phyloP scores from a whole-genome alignment of 495 filamentous ascomycete genomes.

The Aspergillus cavernicola region DNA sequence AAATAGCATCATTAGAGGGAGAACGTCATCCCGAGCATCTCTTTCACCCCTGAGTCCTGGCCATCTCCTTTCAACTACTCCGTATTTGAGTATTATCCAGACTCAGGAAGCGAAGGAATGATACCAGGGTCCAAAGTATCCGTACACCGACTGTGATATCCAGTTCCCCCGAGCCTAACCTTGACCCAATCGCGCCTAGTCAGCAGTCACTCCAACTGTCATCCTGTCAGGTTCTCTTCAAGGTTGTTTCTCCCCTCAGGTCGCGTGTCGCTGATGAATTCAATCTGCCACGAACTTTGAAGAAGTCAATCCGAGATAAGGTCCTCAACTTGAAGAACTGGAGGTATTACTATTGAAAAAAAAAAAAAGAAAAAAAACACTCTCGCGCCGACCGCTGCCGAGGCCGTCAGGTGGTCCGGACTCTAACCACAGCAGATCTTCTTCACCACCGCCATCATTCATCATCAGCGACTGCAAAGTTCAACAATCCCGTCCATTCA shows the following conservation, averaged over 20 bases:
- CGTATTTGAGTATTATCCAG: neutral
- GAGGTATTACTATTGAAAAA: too few species aligned
- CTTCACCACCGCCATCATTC: conserved; percentile 18
- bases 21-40: conserved; percentile 7
- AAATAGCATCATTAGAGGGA: too few species aligned
- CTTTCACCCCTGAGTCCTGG: conserved; percentile 1
- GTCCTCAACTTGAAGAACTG: too few species aligned
- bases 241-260: conserved; percentile 3
- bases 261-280: too few species aligned
- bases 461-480: conserved; percentile 10
- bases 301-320: neutral
- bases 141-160: too few species aligned
- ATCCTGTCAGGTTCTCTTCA: neutral
- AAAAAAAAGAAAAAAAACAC: too few species aligned
- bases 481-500: conserved; percentile 2
- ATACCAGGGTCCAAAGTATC: too few species aligned
- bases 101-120: too few species aligned
- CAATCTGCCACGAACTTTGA: too few species aligned
- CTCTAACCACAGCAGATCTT: conserved; percentile 21
- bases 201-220: neutral
- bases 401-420: conserved; percentile 30
- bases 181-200: conserved; percentile 3
- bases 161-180: neutral
- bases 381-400: conserved; percentile 22
- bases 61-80: neutral